Conservation (phyloP, 177 flowering plant species). For the Telopea speciosissima region DNA sequence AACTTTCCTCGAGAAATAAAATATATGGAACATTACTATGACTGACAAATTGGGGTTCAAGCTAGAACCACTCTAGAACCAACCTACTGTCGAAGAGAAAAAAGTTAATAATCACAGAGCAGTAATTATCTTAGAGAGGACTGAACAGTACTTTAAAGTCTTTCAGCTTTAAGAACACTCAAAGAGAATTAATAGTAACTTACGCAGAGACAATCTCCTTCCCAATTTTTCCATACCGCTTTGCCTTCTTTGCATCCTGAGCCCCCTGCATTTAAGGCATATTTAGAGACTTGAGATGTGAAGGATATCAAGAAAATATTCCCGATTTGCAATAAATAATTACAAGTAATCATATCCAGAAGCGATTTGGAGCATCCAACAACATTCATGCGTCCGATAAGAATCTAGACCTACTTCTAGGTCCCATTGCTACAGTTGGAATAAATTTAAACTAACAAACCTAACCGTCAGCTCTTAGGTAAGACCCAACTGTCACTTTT, state of each 20-base stretch:
- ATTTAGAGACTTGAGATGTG: conserved; percentile 6
- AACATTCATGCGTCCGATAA: neutral
- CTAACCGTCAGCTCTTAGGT: neutral
- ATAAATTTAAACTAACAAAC: no score
- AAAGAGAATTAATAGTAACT: conserved; percentile 25
- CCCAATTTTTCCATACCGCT: conserved; percentile 67
- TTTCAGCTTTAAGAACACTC: no score
- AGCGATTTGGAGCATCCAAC: neutral
- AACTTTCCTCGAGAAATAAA: no score
- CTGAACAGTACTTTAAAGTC: no score
- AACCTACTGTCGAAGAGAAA: no score
- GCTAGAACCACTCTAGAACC: no score
- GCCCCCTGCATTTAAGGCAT: conserved; percentile 51
- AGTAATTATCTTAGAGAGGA: no score
- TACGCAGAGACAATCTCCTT: conserved; percentile 96
- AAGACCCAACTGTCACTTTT: neutral
- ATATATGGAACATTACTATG: no score
- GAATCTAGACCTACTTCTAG: neutral
- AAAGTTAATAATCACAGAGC: no score
- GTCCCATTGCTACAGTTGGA: neutral
- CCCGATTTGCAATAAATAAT: neutral
- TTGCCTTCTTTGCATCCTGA: conserved; percentile 83
- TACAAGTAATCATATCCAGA: neutral
- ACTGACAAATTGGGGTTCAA: no score
- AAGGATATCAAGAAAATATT: neutral